A percentile compares a stretch with the other conserved stretches of the same genome.
phyloP scores from a whole-genome alignment of 345 rosid genomes.

The rapeseed (Brassica napus) region Da-Ae NC_063447.1:60555001-60555500 shows the following conservation, averaged over 20 bases:
- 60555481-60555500: too few relatives aligned
- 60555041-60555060: conserved; percentile 31
- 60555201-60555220: conserved; percentile 8
- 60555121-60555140: neutral
- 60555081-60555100: conserved; percentile 14
- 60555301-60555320: neutral
- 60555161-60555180: conserved; percentile 15
- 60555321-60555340: neutral
- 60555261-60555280: neutral
- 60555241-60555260: neutral
- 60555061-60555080: conserved; percentile 20
- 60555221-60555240: neutral
- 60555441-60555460: too few relatives aligned
- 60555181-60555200: neutral
- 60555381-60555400: too few relatives aligned
- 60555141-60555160: conserved; percentile 7
- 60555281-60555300: too few relatives aligned
- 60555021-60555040: neutral
- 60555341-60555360: too few relatives aligned
- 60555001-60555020: neutral
- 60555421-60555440: too few relatives aligned
- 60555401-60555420: too few relatives aligned
- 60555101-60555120: conserved; percentile 11
- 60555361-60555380: too few relatives aligned
- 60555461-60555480: too few relatives aligned